Evolutionary conservation across 805 yeast genomes (phyloP).

Genomic region (Spathaspora hagerdaliae): DNA sequence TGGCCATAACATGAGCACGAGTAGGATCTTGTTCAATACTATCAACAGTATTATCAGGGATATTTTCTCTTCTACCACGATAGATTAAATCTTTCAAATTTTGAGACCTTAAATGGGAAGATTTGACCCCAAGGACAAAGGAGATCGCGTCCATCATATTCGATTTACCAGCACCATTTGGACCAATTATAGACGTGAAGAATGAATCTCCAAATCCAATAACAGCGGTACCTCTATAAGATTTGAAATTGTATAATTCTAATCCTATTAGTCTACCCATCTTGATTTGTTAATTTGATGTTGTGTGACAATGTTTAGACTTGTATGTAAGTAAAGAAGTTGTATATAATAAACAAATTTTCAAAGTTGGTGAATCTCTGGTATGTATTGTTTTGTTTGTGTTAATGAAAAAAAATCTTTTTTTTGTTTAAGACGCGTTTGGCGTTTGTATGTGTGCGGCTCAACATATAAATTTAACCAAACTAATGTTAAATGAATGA

Average conservation of each 20-base stretch:
- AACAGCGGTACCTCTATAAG: slow-evolving; percentile 71
- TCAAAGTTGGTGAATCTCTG: too few relatives aligned
- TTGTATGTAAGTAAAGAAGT: background rate
- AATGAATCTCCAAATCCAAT: slow-evolving; percentile 80
- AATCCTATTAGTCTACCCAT: slow-evolving; percentile 85
- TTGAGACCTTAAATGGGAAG: slow-evolving; percentile 70
- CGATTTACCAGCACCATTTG: slow-evolving; percentile 98
- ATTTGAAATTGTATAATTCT: slow-evolving; percentile 84
- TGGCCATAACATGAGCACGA: slow-evolving; percentile 72
- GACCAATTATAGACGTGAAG: slow-evolving; percentile 92
- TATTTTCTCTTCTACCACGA: slow-evolving; percentile 46
- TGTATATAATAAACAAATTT: background rate
- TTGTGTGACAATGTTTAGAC: too few relatives aligned
- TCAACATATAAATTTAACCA: too few relatives aligned
- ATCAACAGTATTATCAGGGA: slow-evolving; percentile 13
- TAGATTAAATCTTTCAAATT: slow-evolving; percentile 75
- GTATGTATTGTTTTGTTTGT: too few relatives aligned
- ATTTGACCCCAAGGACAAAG: slow-evolving; percentile 83
- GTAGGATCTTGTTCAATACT: slow-evolving; percentile 34
- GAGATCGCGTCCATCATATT: slow-evolving; percentile 97
- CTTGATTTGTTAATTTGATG: too few relatives aligned
- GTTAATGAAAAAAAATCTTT: background rate
- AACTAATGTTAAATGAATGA: too few relatives aligned
- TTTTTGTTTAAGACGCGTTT: background rate
- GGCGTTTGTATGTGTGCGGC: too few relatives aligned